Conservation (phyloP, 2,329 filamentous ascomycete genomes). For the Verticillium zaregamsianum region DNA sequence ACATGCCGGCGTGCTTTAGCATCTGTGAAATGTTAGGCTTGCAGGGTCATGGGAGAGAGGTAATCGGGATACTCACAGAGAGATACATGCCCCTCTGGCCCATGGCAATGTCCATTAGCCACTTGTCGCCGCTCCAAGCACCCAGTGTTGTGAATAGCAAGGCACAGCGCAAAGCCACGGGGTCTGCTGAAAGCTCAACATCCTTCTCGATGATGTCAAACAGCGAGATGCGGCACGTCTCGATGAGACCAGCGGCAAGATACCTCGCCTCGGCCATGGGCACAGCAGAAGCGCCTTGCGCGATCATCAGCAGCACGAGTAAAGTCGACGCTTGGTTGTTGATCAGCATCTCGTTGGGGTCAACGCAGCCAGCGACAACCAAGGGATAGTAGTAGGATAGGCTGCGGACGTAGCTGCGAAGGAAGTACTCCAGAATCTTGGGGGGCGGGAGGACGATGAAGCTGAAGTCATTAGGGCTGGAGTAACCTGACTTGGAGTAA, state of each 20-base stretch:
- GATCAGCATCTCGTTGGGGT: constrained; percentile 64
- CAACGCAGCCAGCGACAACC: constrained; percentile 49
- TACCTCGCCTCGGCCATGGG: constrained; percentile 61
- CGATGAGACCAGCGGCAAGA: constrained; percentile 62
- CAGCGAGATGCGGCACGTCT: constrained; percentile 68
- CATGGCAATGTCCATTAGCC: constrained; percentile 75
- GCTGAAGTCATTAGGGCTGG: constrained; percentile 40
- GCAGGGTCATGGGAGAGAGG: background rate
- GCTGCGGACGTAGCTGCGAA: constrained; percentile 61
- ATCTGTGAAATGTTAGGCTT: constrained; percentile 38
- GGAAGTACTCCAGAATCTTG: constrained; percentile 62
- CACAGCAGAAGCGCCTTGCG: constrained; percentile 64
- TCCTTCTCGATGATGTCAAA: constrained; percentile 71
- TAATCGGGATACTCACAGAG: constrained; percentile 37
- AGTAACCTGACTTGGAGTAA: constrained; percentile 32
- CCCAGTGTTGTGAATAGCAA: constrained; percentile 65
- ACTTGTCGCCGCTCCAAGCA: constrained; percentile 72
- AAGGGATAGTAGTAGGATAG: constrained; percentile 64
- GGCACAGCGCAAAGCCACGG: constrained; percentile 59
- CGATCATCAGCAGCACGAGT: constrained; percentile 67
- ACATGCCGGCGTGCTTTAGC: constrained; percentile 64
- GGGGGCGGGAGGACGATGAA: constrained; percentile 64
- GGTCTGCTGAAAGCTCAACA: constrained; percentile 62
- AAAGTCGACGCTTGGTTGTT: constrained; percentile 63
- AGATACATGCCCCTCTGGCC: constrained; percentile 71